phyloP scores from a whole-genome alignment of 2,329 filamentous ascomycete genomes.

The Madurella fahalii region DNA sequence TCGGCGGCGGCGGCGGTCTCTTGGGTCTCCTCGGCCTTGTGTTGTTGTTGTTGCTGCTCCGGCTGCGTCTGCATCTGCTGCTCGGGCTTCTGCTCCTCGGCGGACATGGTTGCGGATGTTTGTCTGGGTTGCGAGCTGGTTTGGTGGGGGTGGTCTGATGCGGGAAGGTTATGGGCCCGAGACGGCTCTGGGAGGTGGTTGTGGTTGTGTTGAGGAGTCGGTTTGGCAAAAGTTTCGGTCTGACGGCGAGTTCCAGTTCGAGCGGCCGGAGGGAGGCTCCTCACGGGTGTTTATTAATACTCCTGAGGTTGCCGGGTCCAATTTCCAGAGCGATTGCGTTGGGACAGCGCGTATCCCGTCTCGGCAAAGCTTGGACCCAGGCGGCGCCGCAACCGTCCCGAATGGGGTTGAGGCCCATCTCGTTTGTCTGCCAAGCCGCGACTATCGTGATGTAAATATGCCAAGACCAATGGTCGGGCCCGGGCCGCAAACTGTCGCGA shows the following conservation, averaged over 20 bases:
- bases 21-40: neutral
- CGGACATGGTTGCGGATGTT: slow-evolving; percentile 7
- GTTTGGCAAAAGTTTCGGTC: no score
- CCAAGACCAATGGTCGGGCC: slow-evolving; percentile 13
- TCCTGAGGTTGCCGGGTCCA: neutral
- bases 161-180: no score
- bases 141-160: neutral
- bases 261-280: no score
- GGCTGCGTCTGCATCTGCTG: slow-evolving; percentile 6
- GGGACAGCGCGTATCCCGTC: neutral
- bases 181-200: neutral
- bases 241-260: no score
- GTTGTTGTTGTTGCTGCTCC: neutral
- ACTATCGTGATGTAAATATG: slow-evolving; percentile 18
- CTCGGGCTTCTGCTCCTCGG: slow-evolving; percentile 6
- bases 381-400: neutral
- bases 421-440: slow-evolving; percentile 16
- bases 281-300: neutral
- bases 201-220: neutral
- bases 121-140: neutral
- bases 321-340: slow-evolving; percentile 4
- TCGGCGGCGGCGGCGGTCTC: neutral
- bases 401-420: slow-evolving; percentile 6
- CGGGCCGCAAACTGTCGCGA: neutral
- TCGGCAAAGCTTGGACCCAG: neutral